Conservation (phyloP, 148 eudicot genomes). For the Beta vulgaris region DNA sequence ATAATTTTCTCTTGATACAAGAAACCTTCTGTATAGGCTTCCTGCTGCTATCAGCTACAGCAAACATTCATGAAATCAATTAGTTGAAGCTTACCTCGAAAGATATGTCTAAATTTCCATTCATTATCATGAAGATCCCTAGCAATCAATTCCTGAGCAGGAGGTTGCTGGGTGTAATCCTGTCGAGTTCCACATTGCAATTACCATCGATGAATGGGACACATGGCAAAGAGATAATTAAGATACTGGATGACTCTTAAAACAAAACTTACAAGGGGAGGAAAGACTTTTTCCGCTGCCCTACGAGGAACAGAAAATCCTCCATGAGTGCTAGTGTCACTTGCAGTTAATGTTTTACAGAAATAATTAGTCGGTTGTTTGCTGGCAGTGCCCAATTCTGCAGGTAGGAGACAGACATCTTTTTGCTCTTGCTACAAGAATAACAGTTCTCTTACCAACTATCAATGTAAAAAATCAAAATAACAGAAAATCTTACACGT, state of each 20-base stretch:
- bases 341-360: slow-evolving; percentile 73
- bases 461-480: slow-evolving; percentile 14
- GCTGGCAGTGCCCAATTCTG: slow-evolving; percentile 56
- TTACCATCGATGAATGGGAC: slow-evolving; percentile 6
- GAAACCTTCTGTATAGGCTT: neutral
- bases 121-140: slow-evolving; percentile 71
- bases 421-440: slow-evolving; percentile 61
- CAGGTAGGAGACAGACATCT: slow-evolving; percentile 56
- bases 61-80: neutral
- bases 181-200: slow-evolving; percentile 21
- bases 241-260: neutral
- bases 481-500: neutral
- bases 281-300: slow-evolving; percentile 81
- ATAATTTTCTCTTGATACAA: neutral
- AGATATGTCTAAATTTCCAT: slow-evolving; percentile 75
- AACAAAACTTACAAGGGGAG: slow-evolving; percentile 55
- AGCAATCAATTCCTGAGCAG: slow-evolving; percentile 64
- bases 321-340: slow-evolving; percentile 81
- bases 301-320: slow-evolving; percentile 84
- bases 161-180: slow-evolving; percentile 74
- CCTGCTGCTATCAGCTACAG: neutral
- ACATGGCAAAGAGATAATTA: neutral
- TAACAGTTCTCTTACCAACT: slow-evolving; percentile 1
- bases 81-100: slow-evolving; percentile 45
- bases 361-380: slow-evolving; percentile 76